phyloP scores from a whole-genome alignment of 192 early-diverging fungal species.

The Coemansia sp. region DNA sequence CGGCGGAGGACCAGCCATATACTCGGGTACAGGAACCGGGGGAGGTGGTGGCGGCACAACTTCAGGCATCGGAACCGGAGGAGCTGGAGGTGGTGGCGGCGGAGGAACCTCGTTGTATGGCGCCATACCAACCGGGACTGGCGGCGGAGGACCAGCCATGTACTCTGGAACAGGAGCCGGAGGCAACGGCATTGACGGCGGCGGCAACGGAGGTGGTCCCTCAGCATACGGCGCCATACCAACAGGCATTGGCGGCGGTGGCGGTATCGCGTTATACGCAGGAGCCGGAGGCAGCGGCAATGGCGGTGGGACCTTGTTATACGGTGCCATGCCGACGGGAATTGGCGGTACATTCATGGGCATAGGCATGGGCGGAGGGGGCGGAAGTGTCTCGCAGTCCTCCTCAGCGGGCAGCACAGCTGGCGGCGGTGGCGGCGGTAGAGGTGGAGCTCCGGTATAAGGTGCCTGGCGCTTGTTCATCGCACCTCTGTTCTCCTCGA shows the following conservation, averaged over 20 bases:
- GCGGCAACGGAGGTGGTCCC: constrained; percentile 8
- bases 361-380: constrained; percentile 7
- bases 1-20: constrained; percentile 17
- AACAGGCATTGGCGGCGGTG: constrained; percentile 9
- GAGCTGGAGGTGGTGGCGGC: constrained; percentile 19
- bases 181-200: constrained; percentile 2
- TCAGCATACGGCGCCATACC: neutral
- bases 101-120: constrained; percentile 13
- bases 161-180: constrained; percentile 8
- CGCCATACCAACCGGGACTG: constrained; percentile 10
- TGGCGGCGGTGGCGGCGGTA: constrained; percentile 6
- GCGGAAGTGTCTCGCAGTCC: constrained; percentile 26
- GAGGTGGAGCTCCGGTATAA: constrained; percentile 3
- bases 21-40: neutral
- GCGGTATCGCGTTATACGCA: constrained; percentile 12
- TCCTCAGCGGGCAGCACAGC: constrained; percentile 6
- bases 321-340: constrained; percentile 12
- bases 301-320: constrained; percentile 12
- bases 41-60: constrained; percentile 2
- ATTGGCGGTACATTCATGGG: constrained; percentile 4
- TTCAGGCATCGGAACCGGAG: constrained; percentile 15
- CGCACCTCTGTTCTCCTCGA: constrained; percentile 3
- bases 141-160: constrained; percentile 14
- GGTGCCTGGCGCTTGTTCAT: constrained; percentile 22
- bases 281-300: constrained; percentile 16